Conservation (phyloP, 352 stramenopile species). For the Globisporangium acanthophoron region DNA sequence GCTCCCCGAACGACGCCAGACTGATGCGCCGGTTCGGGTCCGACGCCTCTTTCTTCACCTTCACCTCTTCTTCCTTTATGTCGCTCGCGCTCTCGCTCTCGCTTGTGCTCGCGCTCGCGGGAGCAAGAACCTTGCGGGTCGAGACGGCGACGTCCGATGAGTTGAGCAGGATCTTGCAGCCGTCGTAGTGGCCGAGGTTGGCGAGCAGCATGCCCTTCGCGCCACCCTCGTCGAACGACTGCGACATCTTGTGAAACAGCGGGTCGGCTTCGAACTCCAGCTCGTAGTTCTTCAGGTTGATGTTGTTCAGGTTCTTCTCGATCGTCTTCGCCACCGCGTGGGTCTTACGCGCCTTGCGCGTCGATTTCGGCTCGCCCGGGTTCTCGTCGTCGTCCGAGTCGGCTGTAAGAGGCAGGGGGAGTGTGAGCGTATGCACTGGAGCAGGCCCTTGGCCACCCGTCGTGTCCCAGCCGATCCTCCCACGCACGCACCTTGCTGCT, state of each 20-base stretch:
- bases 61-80: neutral
- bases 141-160: conserved; percentile 66
- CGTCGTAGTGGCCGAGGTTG: conserved; percentile 88
- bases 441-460: too few species aligned
- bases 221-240: conserved; percentile 90
- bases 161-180: conserved; percentile 82
- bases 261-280: conserved; percentile 86
- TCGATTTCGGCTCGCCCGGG: conserved; percentile 17
- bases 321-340: conserved; percentile 58
- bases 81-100: neutral
- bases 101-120: neutral
- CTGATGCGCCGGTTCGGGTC: conserved; percentile 32
- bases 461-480: neutral
- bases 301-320: conserved; percentile 86
- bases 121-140: conserved; percentile 31
- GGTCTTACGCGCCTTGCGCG: conserved; percentile 42
- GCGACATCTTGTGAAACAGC: conserved; percentile 91
- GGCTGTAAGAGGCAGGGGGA: neutral
- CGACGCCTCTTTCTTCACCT: conserved; percentile 13
- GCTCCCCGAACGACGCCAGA: conserved; percentile 36
- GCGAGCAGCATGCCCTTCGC: conserved; percentile 91
- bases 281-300: conserved; percentile 85
- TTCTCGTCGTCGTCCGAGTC: conserved; percentile 24
- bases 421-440: neutral
- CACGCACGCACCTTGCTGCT: conserved; percentile 25